These are phyloP conservation scores for Suillus tomentosus DNA, from an alignment of 768 basidiomycete genomes.

Conservation along the genomic window DNA sequence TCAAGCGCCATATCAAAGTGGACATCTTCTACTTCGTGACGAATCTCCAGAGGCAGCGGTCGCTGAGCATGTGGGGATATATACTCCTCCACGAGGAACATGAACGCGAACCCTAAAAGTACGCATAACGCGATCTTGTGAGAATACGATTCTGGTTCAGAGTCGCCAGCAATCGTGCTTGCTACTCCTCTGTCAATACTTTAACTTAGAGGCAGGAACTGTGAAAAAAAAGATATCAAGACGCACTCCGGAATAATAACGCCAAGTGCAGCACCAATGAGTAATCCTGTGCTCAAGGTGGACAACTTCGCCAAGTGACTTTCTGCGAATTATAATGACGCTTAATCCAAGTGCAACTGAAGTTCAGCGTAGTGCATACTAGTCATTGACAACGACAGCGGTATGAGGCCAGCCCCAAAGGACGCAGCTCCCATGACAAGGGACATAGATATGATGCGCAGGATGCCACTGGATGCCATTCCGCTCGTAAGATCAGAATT, in stretches of 20 bases:
- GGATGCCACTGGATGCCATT: slow-evolving; percentile 29
- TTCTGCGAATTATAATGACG: slow-evolving; percentile 45
- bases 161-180: slow-evolving; percentile 44
- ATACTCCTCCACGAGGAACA: slow-evolving; percentile 69
- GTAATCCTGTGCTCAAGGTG: slow-evolving; percentile 75
- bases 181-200: slow-evolving; percentile 67
- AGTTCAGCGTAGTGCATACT: slow-evolving; percentile 39
- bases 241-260: slow-evolving; percentile 94
- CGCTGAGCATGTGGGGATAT: slow-evolving; percentile 51
- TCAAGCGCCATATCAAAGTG: slow-evolving; percentile 68
- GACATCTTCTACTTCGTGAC: slow-evolving; percentile 27
- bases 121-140: slow-evolving; percentile 63
- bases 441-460: slow-evolving; percentile 47
- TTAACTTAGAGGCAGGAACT: slow-evolving; percentile 1
- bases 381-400: slow-evolving; percentile 72
- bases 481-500: background rate
- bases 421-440: slow-evolving; percentile 60
- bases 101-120: slow-evolving; percentile 56
- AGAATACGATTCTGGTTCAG: slow-evolving; percentile 44
- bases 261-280: slow-evolving; percentile 87
- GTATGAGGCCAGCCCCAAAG: slow-evolving; percentile 72
- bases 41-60: slow-evolving; percentile 19
- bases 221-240: background rate
- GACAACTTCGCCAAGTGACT: slow-evolving; percentile 48
- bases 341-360: slow-evolving; percentile 12